Base-by-base conservation (phyloP, 78 protist genomes). In the Creolimax fragrantissima region DNA sequence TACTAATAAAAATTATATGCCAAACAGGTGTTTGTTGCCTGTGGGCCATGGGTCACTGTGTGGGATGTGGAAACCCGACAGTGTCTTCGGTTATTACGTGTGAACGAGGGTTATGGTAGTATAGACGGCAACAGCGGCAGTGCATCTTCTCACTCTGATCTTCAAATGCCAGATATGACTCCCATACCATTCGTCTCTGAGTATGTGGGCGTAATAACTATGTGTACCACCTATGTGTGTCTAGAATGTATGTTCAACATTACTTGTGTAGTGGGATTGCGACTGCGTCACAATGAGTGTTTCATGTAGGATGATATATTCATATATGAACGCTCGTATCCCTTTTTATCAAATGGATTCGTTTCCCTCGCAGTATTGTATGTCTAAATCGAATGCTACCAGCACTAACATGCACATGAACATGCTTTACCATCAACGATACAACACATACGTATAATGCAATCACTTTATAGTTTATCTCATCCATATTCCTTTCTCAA, bases 31-130 rank as follows among this genome's bases (percentile, higher is more conserved):
- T 6, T 83, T 35, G 2, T 83, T 83, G 86, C 86, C 17, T 6
- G 42, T 83, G 86, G 86, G 86, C 86, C 86, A 5, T 24, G 35
- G 86, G 86, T 83, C 44, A 83, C 35, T 6, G 86, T 83, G 86
- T 83, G 86, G 86, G 86, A 83, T 11, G 7, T 83, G 5, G 86
- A 83, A 24, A 24, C 7, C 86, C 86, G 86, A 36, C 35, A 83
- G 86, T 83, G 86, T 24, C 7, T 24, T 6, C 7, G 35, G 42
- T 1, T 83, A 41, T 41, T 83, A 32, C 86, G 86, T 17, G 74
- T 58, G 74, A 58, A 17, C 24, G 74, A 58, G 1, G n/a, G n/a
- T n/a, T n/a, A n/a, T n/a, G n/a, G n/a, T n/a, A n/a, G n/a, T n/a
- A n/a, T n/a, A n/a, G n/a, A n/a, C n/a, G n/a, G n/a, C n/a, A 32